Conservation (phyloP, 148 eudicot species). For the Polygonum maritimum region DNA sequence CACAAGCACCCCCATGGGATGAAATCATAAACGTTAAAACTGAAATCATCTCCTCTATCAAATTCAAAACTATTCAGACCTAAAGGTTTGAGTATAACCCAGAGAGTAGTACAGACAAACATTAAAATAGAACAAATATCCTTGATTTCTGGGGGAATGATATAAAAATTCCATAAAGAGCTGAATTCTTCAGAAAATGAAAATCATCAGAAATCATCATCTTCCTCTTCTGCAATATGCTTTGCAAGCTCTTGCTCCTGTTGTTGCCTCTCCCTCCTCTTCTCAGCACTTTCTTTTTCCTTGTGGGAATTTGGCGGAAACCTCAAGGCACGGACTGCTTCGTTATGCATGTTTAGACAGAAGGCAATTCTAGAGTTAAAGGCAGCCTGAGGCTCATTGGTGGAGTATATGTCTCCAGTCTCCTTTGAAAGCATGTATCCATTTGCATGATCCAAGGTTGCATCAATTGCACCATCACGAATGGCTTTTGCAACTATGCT, state of each 20-base stretch:
- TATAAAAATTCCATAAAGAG: not conserved
- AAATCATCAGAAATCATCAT: constrained; percentile 65
- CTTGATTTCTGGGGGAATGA: not conserved
- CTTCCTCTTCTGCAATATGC: constrained; percentile 95
- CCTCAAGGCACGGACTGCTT: constrained; percentile 79
- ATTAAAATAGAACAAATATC: not conserved
- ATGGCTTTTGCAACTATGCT: constrained; percentile 92
- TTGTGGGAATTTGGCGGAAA: constrained; percentile 90
- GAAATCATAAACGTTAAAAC: not conserved
- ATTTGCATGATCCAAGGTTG: constrained; percentile 72
- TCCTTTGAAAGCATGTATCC: constrained; percentile 95
- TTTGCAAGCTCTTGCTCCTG: constrained; percentile 98
- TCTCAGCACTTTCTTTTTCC: constrained; percentile 91
- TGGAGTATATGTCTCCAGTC: constrained; percentile 93
- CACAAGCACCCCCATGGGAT: not conserved
- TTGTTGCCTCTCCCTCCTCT: constrained; percentile 93
- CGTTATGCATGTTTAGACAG: constrained; percentile 94
- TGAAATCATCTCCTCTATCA: not conserved
- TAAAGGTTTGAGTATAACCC: not conserved
- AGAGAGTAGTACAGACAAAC: not conserved
- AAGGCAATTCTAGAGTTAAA: constrained; percentile 93
- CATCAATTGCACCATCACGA: constrained; percentile 94
- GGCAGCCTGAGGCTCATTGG: constrained; percentile 86
- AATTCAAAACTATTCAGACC: not conserved
- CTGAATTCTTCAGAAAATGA: too few relatives aligned